phyloP scores from a whole-genome alignment of 2,329 filamentous ascomycete species.

The Fusarium sp. region DNA sequence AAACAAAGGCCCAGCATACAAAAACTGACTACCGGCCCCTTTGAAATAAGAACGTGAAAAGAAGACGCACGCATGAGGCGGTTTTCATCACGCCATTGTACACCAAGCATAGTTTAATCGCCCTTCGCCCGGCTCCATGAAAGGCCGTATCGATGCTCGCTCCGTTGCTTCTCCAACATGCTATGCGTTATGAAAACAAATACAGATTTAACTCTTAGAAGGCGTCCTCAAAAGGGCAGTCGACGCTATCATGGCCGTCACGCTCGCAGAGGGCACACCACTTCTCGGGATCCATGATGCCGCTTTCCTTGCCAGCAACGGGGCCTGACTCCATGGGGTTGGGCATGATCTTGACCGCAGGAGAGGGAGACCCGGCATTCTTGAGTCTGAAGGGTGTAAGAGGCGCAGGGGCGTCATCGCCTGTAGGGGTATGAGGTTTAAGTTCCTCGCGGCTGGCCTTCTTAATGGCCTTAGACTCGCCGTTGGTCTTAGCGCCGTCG shows the following conservation, averaged over 20 bases:
- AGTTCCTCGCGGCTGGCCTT: conserved; percentile 55
- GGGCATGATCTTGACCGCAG: conserved; percentile 65
- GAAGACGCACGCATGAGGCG: conserved; percentile 40
- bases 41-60: conserved; percentile 33
- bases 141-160: conserved; percentile 37
- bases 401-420: conserved; percentile 67
- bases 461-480: conserved; percentile 52
- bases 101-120: conserved; percentile 40
- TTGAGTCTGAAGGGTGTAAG: conserved; percentile 66
- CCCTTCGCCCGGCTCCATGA: conserved; percentile 21
- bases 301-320: conserved; percentile 82
- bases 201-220: conserved; percentile 60
- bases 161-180: conserved; percentile 25
- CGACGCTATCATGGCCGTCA: conserved; percentile 95
- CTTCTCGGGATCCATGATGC: conserved; percentile 83
- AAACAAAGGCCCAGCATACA: conserved; percentile 46
- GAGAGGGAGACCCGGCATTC: conserved; percentile 54
- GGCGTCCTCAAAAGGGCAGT: conserved; percentile 91
- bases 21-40: conserved; percentile 33
- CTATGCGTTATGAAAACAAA: conserved; percentile 24
- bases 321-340: conserved; percentile 76
- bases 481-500: conserved; percentile 54
- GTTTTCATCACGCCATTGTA: conserved; percentile 48
- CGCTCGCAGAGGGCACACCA: conserved; percentile 98
- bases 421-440: conserved; percentile 58